Conservation (phyloP, 371 early-diverging fungal species). For the Mucor irregularis region DNA sequence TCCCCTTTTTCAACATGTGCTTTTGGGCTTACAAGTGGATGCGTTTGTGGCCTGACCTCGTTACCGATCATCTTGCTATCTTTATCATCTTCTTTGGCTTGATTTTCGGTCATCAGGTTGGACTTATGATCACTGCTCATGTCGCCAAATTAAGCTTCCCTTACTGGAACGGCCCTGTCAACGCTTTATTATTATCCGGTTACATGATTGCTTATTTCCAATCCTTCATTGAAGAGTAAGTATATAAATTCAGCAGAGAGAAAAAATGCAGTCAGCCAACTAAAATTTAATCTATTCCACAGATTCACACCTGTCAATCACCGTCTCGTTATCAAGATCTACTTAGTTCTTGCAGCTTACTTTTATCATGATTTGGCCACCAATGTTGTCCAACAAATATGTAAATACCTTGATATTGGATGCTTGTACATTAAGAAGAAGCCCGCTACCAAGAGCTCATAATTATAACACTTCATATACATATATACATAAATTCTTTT, state of each 20-base stretch:
- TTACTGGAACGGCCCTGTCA: conserved; percentile 65
- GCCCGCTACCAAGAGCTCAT: conserved; percentile 24
- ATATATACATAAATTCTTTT: not conserved
- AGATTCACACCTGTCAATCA: conserved; percentile 26
- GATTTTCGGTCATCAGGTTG: conserved; percentile 84
- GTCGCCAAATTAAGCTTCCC: conserved; percentile 84
- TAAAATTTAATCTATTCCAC: not conserved
- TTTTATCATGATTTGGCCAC: conserved; percentile 71
- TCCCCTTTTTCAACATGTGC: conserved; percentile 66
- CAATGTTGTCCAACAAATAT: conserved; percentile 79
- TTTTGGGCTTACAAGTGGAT: conserved; percentile 68
- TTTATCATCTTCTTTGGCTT: conserved; percentile 73
- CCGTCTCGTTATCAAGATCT: conserved; percentile 23
- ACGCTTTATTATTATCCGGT: conserved; percentile 52
- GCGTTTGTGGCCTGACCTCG: conserved; percentile 65
- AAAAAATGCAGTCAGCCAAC: not conserved
- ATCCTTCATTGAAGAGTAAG: conserved; percentile 50
- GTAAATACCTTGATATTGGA: conserved; percentile 80
- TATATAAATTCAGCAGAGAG: not conserved
- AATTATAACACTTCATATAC: no score
- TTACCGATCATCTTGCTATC: conserved; percentile 62
- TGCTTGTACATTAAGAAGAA: conserved; percentile 82
- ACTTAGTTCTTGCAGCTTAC: conserved; percentile 26
- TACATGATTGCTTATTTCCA: conserved; percentile 66
- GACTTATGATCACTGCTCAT: conserved; percentile 84